These are phyloP conservation scores for Annulohypoxylon stygium DNA, from an alignment of 495 filamentous ascomycete genomes.

Conservation along the genomic window DNA sequence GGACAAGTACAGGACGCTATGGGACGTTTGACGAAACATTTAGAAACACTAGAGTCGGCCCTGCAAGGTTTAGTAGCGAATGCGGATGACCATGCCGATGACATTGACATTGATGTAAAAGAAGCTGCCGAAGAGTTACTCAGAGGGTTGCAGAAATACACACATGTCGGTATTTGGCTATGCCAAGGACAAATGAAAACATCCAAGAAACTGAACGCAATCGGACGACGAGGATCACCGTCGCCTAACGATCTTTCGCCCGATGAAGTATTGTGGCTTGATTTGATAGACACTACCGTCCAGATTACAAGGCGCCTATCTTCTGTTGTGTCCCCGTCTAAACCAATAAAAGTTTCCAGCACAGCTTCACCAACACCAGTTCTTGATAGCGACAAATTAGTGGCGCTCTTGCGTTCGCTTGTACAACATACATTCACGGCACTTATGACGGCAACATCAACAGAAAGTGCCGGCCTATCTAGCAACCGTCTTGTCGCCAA, in stretches of 20 bases:
- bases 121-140: constrained; percentile 72
- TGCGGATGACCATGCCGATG: constrained; percentile 60
- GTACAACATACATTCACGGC: constrained; percentile 94
- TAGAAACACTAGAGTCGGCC: constrained; percentile 82
- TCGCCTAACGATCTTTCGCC: constrained; percentile 74
- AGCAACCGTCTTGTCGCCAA: constrained; percentile 53
- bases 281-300: constrained; percentile 87
- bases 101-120: constrained; percentile 61
- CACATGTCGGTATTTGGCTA: constrained; percentile 92
- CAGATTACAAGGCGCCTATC: constrained; percentile 76
- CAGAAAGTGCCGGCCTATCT: constrained; percentile 50
- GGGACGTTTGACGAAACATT: constrained; percentile 81
- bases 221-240: constrained; percentile 61
- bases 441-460: constrained; percentile 77
- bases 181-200: constrained; percentile 90
- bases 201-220: constrained; percentile 53
- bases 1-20: constrained; percentile 88
- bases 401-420: constrained; percentile 74
- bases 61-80: constrained; percentile 78
- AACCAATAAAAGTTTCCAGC: constrained; percentile 47
- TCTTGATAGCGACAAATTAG: constrained; percentile 68
- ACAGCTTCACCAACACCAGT: constrained; percentile 27
- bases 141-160: constrained; percentile 85
- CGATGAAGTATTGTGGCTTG: constrained; percentile 90
- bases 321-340: constrained; percentile 44